Evolutionary conservation across 148 eudicot species (phyloP).

Genomic region (Rhododendron griersonianum): DNA sequence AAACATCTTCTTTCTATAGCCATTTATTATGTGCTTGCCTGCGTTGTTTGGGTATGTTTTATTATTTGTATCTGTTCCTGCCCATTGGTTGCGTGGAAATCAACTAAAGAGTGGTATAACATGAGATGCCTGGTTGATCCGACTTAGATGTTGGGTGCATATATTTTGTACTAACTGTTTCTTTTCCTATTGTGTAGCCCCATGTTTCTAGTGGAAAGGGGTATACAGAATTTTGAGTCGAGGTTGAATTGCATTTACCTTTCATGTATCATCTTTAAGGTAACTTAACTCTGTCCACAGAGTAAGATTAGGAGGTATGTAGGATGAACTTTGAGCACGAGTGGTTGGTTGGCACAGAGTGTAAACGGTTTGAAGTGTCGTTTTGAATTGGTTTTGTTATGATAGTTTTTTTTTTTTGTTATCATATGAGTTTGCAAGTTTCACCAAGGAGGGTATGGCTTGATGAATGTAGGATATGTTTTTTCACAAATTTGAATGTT

Average conservation of each 20-base stretch:
- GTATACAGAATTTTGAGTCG: background rate
- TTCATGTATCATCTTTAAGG: background rate
- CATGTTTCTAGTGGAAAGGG: background rate
- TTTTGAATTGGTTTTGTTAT: background rate
- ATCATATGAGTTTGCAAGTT: background rate
- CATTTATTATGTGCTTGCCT: background rate
- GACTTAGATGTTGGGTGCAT: slow-evolving; percentile 1
- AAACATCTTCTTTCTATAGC: background rate
- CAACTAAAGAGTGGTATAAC: background rate
- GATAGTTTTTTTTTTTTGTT: background rate
- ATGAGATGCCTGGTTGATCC: background rate
- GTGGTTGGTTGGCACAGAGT: background rate
- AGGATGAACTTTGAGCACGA: background rate
- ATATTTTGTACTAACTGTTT: background rate
- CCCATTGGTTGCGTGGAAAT: background rate
- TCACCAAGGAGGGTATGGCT: background rate
- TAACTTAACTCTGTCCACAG: background rate
- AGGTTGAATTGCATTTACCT: slow-evolving; percentile 1
- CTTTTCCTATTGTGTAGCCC: background rate
- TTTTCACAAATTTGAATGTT: background rate
- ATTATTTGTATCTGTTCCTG: background rate
- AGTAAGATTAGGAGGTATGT: slow-evolving; percentile 1
- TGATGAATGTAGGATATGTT: background rate
- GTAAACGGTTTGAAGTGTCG: background rate
- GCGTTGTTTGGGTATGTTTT: background rate